Base-by-base conservation (phyloP, 164 flowering plant genomes). In the Pachysandra terminalis region DNA sequence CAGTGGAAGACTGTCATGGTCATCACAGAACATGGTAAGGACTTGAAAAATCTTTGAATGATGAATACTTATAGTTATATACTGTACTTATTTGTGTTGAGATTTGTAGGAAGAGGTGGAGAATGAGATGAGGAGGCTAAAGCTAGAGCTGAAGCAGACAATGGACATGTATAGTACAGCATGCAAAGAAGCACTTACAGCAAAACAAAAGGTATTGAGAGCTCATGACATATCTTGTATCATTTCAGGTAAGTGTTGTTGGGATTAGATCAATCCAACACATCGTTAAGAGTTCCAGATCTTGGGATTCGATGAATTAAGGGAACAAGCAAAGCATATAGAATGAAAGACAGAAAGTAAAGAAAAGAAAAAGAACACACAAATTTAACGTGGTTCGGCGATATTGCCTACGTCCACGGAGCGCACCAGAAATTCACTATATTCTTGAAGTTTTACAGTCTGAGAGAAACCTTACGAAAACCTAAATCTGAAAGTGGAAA, bases 111-210 rank as follows among this genome's bases (percentile, higher is more conserved):
- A 85, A 26, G 89, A 88, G 49, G 66, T 84, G 21, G 93, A 85
- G 71, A 83, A 85, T 27, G 90, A 88, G 66, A 83, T 88, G 90
- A 81, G 82, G 74, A 85, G 86, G 77, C 79, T 88, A 59, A 83
- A 80, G 80, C 81, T 81, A 54, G 90, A 88, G 72, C 86, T 86
- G 25, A 82, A 84, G 76, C 87, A 88, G 73, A 86, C 90, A 40
- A 83, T 88, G 88, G 89, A 85, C 57, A 82, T 85, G 90, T 88
- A 88, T 78, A 86, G 86, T 72, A 64, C 79, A 61, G 93, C 93
- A 9, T 86, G 89, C 80, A 85, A 81, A 71, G 93, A 88, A 78
- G 93, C 93, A 32, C 82, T 88, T 25, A 62, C 77, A 5, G 93
- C 90, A 40, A 81, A 85, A 70, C 87, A 86, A 65, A 85, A 81